Conservation (phyloP, 75 land plant genomes). For the Pinus tabuliformis region DNA sequence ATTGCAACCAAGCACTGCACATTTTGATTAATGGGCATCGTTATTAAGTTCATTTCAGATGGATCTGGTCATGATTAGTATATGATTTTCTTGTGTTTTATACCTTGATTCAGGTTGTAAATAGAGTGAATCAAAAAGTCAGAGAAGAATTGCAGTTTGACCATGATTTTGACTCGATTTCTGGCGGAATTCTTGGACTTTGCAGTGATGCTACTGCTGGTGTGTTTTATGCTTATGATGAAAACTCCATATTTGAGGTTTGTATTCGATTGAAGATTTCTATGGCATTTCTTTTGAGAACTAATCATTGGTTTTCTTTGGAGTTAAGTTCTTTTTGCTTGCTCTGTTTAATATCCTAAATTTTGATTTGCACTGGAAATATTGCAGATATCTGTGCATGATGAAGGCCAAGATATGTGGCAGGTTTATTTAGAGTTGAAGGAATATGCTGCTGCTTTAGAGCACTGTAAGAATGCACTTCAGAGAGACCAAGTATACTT, state of each 20-base stretch:
- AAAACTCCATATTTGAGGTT: slow-evolving; percentile 90
- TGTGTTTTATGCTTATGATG: slow-evolving; percentile 86
- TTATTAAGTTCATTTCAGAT: slow-evolving; percentile 6
- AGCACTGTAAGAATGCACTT: slow-evolving; percentile 69
- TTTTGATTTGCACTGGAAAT: neutral
- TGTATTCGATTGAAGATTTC: neutral
- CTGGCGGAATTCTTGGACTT: slow-evolving; percentile 77
- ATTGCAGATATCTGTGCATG: slow-evolving; percentile 78
- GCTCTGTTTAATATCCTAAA: slow-evolving; percentile 1
- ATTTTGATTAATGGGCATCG: slow-evolving; percentile 4
- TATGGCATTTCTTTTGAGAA: neutral
- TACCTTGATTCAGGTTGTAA: slow-evolving; percentile 67
- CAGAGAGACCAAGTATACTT: slow-evolving; percentile 90
- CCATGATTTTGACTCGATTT: slow-evolving; percentile 54
- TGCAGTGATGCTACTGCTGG: slow-evolving; percentile 96
- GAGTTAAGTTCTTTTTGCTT: neutral
- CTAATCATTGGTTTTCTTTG: neutral
- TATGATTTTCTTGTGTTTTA: neutral
- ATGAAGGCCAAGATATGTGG: slow-evolving; percentile 99
- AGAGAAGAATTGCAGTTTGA: slow-evolving; percentile 89
- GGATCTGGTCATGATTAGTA: neutral
- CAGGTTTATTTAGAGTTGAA: slow-evolving; percentile 78
- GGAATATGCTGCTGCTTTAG: slow-evolving; percentile 90
- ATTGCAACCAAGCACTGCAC: neutral
- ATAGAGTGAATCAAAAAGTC: slow-evolving; percentile 82